Conservation (phyloP, 2,329 filamentous ascomycete genomes). For the Emmonsiellopsis sp. region DNA sequence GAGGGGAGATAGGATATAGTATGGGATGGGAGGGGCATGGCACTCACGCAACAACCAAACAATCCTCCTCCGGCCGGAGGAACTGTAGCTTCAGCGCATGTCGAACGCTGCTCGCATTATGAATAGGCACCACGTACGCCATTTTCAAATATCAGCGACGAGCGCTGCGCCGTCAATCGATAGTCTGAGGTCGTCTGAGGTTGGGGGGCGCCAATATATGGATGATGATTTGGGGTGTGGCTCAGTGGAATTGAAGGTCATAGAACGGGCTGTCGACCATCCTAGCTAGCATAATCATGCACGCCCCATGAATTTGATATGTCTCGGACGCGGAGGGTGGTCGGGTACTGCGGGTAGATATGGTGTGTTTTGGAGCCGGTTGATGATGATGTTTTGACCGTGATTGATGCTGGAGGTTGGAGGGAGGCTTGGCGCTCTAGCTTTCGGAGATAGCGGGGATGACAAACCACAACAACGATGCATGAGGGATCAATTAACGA, state of each 20-base stretch:
- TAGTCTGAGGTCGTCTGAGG: not conserved
- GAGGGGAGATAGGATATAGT: slow-evolving; percentile 2
- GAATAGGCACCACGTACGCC: slow-evolving; percentile 92
- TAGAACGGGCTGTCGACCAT: not conserved
- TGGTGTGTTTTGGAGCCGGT: not conserved
- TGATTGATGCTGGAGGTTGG: not conserved
- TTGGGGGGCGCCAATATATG: not conserved
- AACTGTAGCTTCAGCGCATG: slow-evolving; percentile 78
- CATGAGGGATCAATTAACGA: too few relatives aligned
- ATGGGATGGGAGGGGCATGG: slow-evolving; percentile 8
- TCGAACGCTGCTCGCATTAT: slow-evolving; percentile 80
- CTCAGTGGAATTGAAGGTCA: not conserved
- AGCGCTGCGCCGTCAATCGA: not conserved
- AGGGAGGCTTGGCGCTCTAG: not conserved
- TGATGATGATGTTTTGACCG: not conserved
- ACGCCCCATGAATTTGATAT: not conserved
- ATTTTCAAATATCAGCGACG: slow-evolving; percentile 41
- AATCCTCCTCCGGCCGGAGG: slow-evolving; percentile 63
- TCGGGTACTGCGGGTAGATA: not conserved
- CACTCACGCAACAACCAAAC: slow-evolving; percentile 77
- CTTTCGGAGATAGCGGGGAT: not conserved
- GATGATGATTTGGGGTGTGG: not conserved
- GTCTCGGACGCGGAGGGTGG: not conserved
- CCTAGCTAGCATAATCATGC: not conserved
- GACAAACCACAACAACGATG: not conserved